Conservation (phyloP, 805 yeast species). For the Zygosaccharomyces kombuchaensis region DNA sequence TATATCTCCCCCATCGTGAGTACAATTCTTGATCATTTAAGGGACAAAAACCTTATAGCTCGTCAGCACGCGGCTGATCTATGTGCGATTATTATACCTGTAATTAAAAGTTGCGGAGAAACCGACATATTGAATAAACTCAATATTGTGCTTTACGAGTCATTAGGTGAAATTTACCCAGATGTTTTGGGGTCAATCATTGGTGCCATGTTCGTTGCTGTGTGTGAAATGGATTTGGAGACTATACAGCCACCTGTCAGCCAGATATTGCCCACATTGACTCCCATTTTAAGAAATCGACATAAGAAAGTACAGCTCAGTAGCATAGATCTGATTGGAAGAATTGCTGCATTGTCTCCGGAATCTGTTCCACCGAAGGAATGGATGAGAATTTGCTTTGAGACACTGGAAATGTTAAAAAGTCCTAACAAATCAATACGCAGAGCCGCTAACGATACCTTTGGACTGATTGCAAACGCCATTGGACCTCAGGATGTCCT, state of each 20-base stretch:
- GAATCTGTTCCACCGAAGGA: slow-evolving; percentile 85
- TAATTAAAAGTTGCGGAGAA: slow-evolving; percentile 60
- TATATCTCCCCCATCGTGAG: slow-evolving; percentile 70
- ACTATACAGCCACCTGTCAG: slow-evolving; percentile 74
- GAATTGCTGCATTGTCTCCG: slow-evolving; percentile 74
- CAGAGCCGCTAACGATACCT: slow-evolving; percentile 81
- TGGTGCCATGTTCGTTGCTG: slow-evolving; percentile 61
- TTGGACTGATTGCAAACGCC: slow-evolving; percentile 86
- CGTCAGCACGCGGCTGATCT: slow-evolving; percentile 85
- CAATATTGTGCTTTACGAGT: slow-evolving; percentile 76
- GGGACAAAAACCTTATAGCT: slow-evolving; percentile 63
- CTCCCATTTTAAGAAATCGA: slow-evolving; percentile 85
- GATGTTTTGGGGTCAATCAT: slow-evolving; percentile 86
- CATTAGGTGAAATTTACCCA: slow-evolving; percentile 91
- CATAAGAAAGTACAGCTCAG: slow-evolving; percentile 89
- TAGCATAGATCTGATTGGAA: slow-evolving; percentile 73
- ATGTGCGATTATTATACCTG: slow-evolving; percentile 60
- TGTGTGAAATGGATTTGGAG: slow-evolving; percentile 54
- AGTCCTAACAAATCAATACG: slow-evolving; percentile 73
- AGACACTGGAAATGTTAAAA: slow-evolving; percentile 81
- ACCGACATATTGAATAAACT: slow-evolving; percentile 59
- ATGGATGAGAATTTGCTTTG: slow-evolving; percentile 96
- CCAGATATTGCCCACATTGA: slow-evolving; percentile 78
- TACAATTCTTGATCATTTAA: slow-evolving; percentile 65
- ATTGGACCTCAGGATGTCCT: slow-evolving; percentile 95